Evolutionary conservation across 306 rosid species (phyloP), one percentile per base, ranked within the genome.

Genomic region (Casuarina cunninghamiana): DNA sequence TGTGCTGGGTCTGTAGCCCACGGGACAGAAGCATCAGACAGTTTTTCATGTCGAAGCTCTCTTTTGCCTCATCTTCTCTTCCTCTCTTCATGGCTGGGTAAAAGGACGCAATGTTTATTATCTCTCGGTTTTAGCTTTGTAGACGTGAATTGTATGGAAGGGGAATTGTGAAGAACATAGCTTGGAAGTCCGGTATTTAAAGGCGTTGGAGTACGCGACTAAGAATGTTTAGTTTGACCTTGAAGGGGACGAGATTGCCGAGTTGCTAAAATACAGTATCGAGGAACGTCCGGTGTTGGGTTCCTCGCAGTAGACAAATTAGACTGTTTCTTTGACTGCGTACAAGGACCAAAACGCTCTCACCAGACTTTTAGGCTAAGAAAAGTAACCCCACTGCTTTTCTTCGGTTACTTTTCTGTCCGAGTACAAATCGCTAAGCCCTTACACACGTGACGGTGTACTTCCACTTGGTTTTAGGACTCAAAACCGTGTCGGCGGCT

Each of bases 21-120:
- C 71, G 75, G 37, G 90, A 80, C 0, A 87, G 79, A 1, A 92
- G 75, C 86, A 82, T 67, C 3, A 86, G 73, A 60, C 81, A 89
- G 3, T 82, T 86, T 4, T 72, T 87, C 72, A 85, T 21, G 78
- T 81, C 84, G 1, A 77, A 19, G 13, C 77, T 78, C 45, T 53
- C 67, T 5, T 43, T 78, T 35, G 38, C 77, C 17, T 58, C 82
- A 51, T 26, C 80, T 48, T 83, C 72, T 74, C 83, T 84, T 48
- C 44, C 83, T 79, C 91, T 89, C 88, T 90, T 93, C 84, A 81
- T 82, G 44, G 69, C 75, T 51, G 72, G 67, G 39, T 19, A 53
- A 68, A 57, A 26, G 32, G 32, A 26, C 32, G 32, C 32, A 26
- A 26, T 26, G 32, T 26, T 26, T 26, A 26, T 26, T 26, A 26